These are phyloP conservation scores for Pseudogymnoascus sp. DNA, from an alignment of 2,329 filamentous ascomycete genomes.

Conservation along the genomic window DNA sequence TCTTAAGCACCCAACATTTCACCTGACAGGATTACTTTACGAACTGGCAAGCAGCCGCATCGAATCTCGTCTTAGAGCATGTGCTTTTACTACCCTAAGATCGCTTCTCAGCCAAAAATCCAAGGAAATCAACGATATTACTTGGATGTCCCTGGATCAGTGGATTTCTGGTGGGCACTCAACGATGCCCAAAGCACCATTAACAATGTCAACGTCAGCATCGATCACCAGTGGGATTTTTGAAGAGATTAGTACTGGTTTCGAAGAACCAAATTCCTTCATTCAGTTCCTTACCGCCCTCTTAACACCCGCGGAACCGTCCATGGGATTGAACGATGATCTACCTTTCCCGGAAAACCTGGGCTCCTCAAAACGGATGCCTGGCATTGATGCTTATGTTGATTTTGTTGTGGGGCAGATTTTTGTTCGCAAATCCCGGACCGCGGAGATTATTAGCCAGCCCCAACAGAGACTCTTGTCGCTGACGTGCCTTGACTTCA, in stretches of 20 bases:
- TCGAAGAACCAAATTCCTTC: constrained; percentile 81
- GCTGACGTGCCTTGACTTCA: constrained; percentile 76
- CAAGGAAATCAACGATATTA: constrained; percentile 53
- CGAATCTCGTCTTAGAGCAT: constrained; percentile 68
- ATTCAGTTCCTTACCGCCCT: constrained; percentile 68
- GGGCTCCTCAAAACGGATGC: constrained; percentile 66
- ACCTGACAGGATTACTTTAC: constrained; percentile 65
- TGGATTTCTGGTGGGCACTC: constrained; percentile 62
- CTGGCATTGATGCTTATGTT: constrained; percentile 85
- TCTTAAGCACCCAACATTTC: constrained; percentile 54
- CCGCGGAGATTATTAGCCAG: constrained; percentile 51
- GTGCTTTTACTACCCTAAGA: constrained; percentile 70
- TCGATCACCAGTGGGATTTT: constrained; percentile 58
- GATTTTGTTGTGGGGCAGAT: constrained; percentile 82
- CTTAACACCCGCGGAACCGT: constrained; percentile 54
- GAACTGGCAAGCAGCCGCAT: constrained; percentile 71
- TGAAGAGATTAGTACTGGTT: constrained; percentile 64
- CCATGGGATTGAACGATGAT: constrained; percentile 58
- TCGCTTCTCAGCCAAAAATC: constrained; percentile 70
- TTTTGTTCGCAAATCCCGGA: constrained; percentile 55
- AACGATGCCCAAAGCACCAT: constrained; percentile 30
- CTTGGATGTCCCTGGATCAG: constrained; percentile 75
- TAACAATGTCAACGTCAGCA: constrained; percentile 15
- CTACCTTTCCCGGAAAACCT: constrained; percentile 83
- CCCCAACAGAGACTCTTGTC: constrained; percentile 66